Base-by-base conservation (phyloP, 2,329 filamentous ascomycete species). In the Ampelomyces quisqualis region DNA sequence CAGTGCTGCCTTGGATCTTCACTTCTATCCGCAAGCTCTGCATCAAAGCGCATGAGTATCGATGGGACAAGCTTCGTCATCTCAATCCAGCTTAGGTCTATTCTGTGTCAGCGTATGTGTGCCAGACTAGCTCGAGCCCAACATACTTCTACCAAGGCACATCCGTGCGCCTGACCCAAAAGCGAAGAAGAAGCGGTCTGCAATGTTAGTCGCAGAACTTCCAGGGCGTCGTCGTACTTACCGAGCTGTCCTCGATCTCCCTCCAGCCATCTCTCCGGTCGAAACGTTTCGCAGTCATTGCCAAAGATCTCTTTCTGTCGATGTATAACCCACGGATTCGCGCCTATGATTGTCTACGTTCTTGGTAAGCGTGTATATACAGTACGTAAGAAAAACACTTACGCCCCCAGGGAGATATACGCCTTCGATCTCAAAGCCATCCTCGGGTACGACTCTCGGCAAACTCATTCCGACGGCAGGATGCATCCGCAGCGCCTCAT, bases 31-130 rank as follows among this genome's bases (percentile, higher is more conserved):
- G 47, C 57, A 2, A 70, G 50, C 39, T 64, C 55, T 10, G 69
- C 22, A 22, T 68, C 57, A 30, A 60, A 69, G 26, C 58, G 61
- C 51, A 63, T 45, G 36, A 69, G 62, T 6, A 70, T 46, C 2
- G 64, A 61, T 4, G 65, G 65, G 5, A 69, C 60, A 7, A 70
- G 44, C 19, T 53, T 55, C 3, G 47, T 56, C 56, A 68, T 66
- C 35, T 67, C 64, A 40, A 68, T 58, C 65, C 64, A 69, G 14
- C 45, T 48, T 22, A 48, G 18, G 27, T 48, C 45, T 48, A 17
- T 5, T 19, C 4, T 7, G 3, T 13, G 11, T 10, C 1, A 18
- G 6, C 18, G 35, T 17, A 38, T 28, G 21, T 7, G 14, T 18
- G 11, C 2, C 5, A 4, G 19, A 18, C 7, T 13, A 18, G 10